Conservation (phyloP, 2,329 filamentous ascomycete genomes). For the Exophiala mesophila region DNA sequence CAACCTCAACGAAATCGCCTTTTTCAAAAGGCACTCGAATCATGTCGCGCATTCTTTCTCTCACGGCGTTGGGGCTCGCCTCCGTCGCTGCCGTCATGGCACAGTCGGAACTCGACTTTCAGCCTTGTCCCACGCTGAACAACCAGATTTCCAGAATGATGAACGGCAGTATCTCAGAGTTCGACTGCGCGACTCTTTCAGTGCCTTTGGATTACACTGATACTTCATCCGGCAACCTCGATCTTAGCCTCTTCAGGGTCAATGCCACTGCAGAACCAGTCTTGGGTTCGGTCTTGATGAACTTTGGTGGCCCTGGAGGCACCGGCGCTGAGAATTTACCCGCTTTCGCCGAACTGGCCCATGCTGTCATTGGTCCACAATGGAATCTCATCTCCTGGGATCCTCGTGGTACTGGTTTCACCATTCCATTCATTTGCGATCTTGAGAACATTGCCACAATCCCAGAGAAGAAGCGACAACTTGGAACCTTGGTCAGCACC, state of each 20-base stretch:
- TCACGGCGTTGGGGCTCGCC: not conserved
- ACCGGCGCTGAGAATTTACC: constrained; percentile 26
- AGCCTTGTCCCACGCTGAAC: not conserved
- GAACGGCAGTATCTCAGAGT: not conserved
- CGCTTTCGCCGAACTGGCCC: not conserved
- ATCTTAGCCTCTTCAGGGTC: constrained; percentile 29
- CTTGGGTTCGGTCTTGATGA: constrained; percentile 33
- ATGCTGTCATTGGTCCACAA: constrained; percentile 16
- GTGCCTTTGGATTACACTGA: constrained; percentile 35
- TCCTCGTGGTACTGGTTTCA: constrained; percentile 20
- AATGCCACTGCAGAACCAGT: constrained; percentile 28
- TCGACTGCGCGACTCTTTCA: constrained; percentile 30
- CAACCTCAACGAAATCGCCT: too few species aligned
- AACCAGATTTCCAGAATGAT: not conserved
- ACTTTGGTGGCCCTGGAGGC: constrained; percentile 34
- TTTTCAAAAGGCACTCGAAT: too few species aligned
- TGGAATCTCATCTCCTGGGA: constrained; percentile 23
- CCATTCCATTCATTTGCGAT: constrained; percentile 4
- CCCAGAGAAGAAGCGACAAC: not conserved
- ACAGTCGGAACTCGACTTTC: not conserved
- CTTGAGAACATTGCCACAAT: not conserved
- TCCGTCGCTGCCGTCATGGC: not conserved
- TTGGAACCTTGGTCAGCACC: constrained; percentile 2
- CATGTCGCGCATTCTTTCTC: not conserved
- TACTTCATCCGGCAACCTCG: constrained; percentile 23